Conservation (phyloP, 2,329 filamentous ascomycete species). For the Verticillium klebahnii region DNA sequence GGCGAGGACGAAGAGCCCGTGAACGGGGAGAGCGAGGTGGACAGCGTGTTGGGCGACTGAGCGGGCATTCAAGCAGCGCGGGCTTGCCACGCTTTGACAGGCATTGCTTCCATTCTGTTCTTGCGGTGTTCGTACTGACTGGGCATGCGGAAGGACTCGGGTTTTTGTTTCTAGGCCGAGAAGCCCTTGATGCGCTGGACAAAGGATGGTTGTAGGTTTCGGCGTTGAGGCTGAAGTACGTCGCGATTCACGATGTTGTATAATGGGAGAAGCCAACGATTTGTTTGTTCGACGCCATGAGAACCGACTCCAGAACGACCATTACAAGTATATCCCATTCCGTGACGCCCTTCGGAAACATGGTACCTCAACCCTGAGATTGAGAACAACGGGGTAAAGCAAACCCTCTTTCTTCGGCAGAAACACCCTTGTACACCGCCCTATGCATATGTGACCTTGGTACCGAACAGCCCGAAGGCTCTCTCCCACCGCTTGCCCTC, state of each 20-base stretch:
- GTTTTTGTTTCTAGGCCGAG: neutral
- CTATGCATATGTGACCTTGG: slow-evolving; percentile 40
- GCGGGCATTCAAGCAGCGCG: neutral
- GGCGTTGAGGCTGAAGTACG: neutral
- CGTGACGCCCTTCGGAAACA: neutral
- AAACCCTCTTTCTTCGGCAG: neutral
- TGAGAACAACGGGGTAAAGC: no score
- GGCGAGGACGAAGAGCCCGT: slow-evolving; percentile 19
- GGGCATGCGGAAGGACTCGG: neutral
- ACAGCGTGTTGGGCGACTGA: slow-evolving; percentile 38
- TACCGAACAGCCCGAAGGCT: slow-evolving; percentile 61
- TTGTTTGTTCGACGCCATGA: neutral
- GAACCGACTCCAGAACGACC: neutral
- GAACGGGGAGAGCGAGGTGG: slow-evolving; percentile 12
- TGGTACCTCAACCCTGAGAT: neutral
- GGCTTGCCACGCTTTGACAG: neutral
- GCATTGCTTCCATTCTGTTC: neutral
- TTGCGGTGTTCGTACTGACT: neutral
- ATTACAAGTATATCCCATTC: neutral
- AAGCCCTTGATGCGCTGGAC: neutral
- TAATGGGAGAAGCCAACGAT: neutral
- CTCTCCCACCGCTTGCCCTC: slow-evolving; percentile 52
- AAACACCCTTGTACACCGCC: neutral
- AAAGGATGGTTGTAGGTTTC: neutral
- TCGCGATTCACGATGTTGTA: neutral